Evolutionary conservation across 1,139 yeast species (phyloP), one percentile per base, ranked within the genome.

Genomic region (Blastobotrys raffinosifermentans): DNA sequence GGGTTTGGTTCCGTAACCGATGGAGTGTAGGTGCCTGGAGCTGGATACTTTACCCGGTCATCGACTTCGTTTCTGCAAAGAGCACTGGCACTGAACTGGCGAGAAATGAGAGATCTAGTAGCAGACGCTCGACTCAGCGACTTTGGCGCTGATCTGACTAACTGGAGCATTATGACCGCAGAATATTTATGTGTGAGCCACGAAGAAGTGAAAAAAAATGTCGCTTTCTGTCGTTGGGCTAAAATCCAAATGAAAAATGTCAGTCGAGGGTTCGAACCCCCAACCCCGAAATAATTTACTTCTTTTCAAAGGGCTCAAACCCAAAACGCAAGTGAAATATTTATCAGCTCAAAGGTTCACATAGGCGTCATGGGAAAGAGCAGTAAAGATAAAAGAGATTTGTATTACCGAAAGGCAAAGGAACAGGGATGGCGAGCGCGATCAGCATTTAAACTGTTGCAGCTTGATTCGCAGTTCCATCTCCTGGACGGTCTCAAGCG

Each of bases 391-490:
- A 91, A 91, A 60, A 72, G 97, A 57, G 98, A 91, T 61, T 65
- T 89, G 43, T 91, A 91, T 64, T 77, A 76, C 55, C 70, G 96
- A 57, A 78, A 85, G 57, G 98, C 98, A 43, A 91, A 91, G 54
- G 98, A 91, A 58, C 94, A 87, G 59, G 98, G 98, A 7, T 91
- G 93, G 84, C 70, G 98, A 50, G 98, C 98, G 2, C 69, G 98
- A 32, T 86, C 96, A 0, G 98, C 98, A 0, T 91, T 85, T 66
- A 91, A 91, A 57, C 72, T 91, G 13, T 69, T 91, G 7, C 98
- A 91, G 58, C 65, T 91, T 31, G 82, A 91, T 55, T 94, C 89
- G 41, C 89, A 89, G 58, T 91, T 91, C 58, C 80, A 81, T 47
- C 70, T 91, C 9, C 82, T 91, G 51, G 70, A 77, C 37, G 83